Evolutionary conservation across 768 basidiomycete genomes (phyloP).

Genomic region (Termitomyces heimii): DNA sequence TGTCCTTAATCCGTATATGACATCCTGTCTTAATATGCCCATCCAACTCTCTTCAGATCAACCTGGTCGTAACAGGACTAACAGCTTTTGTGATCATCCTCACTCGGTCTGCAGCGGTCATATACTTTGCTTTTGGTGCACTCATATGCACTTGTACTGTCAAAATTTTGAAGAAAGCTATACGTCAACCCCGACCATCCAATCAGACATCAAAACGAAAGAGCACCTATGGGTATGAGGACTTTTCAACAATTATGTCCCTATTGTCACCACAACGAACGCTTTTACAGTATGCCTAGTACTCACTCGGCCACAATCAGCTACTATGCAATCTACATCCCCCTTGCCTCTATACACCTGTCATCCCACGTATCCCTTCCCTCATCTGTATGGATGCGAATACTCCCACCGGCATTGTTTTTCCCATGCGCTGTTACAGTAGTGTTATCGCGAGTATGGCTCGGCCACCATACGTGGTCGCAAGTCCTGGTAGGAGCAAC

Average conservation of each 20-base stretch:
- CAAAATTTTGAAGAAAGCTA: slow-evolving; percentile 52
- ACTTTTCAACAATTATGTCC: not conserved
- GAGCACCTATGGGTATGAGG: slow-evolving; percentile 60
- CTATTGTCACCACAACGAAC: not conserved
- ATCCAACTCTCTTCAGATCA: slow-evolving; percentile 36
- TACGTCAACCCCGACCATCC: slow-evolving; percentile 62
- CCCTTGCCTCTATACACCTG: slow-evolving; percentile 50
- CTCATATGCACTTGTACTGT: slow-evolving; percentile 50
- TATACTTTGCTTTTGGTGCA: slow-evolving; percentile 56
- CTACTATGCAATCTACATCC: slow-evolving; percentile 57
- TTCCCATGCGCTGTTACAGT: slow-evolving; percentile 53
- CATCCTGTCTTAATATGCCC: not conserved
- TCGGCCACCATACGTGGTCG: slow-evolving; percentile 70
- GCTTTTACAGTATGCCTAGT: slow-evolving; percentile 64
- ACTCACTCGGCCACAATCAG: slow-evolving; percentile 71
- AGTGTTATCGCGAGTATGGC: slow-evolving; percentile 61
- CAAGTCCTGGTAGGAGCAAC: slow-evolving; percentile 59
- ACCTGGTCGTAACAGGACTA: slow-evolving; percentile 45
- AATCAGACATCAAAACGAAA: slow-evolving; percentile 34
- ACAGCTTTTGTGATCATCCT: slow-evolving; percentile 47
- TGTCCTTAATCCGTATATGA: not conserved
- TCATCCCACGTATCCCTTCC: slow-evolving; percentile 56
- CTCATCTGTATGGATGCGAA: slow-evolving; percentile 28
- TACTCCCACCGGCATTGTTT: slow-evolving; percentile 38
- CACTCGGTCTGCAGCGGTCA: slow-evolving; percentile 56